These are phyloP conservation scores for Russula dissimulans DNA, from an alignment of 768 basidiomycete genomes.

Conservation along the genomic window DNA sequence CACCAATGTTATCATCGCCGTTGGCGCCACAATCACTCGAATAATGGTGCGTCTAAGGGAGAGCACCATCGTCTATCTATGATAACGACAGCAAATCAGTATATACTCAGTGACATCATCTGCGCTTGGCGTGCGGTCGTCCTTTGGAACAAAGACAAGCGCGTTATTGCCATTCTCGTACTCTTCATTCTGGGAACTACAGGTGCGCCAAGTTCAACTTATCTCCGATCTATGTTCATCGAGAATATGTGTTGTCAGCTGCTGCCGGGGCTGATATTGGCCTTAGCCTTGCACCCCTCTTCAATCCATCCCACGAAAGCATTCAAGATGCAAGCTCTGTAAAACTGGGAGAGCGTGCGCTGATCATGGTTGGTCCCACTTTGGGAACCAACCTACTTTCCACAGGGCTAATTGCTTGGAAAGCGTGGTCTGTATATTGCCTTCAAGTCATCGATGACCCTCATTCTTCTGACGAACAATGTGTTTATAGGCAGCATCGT, in stretches of 20 bases:
- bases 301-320: not conserved
- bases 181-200: slow-evolving; percentile 2
- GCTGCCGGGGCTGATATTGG: slow-evolving; percentile 6
- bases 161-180: slow-evolving; percentile 8
- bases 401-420: slow-evolving; percentile 12
- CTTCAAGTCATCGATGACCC: not conserved
- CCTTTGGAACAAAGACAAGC: slow-evolving; percentile 9
- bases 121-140: slow-evolving; percentile 15
- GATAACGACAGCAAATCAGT: not conserved
- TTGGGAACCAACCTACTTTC: slow-evolving; percentile 10
- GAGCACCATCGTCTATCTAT: not conserved
- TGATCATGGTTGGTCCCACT: slow-evolving; percentile 8
- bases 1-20: not conserved
- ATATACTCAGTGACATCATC: slow-evolving; percentile 11
- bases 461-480: not conserved
- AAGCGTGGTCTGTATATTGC: slow-evolving; percentile 3
- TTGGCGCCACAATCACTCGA: not conserved
- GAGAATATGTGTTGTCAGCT: not conserved
- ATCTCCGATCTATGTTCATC: not conserved
- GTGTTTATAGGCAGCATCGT: slow-evolving; percentile 3
- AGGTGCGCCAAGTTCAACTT: not conserved
- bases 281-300: not conserved
- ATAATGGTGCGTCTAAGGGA: not conserved
- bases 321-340: not conserved
- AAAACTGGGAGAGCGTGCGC: not conserved